Conservation (phyloP, 1,284 basidiomycete genomes). For the Melampsora larici-populina region DNA sequence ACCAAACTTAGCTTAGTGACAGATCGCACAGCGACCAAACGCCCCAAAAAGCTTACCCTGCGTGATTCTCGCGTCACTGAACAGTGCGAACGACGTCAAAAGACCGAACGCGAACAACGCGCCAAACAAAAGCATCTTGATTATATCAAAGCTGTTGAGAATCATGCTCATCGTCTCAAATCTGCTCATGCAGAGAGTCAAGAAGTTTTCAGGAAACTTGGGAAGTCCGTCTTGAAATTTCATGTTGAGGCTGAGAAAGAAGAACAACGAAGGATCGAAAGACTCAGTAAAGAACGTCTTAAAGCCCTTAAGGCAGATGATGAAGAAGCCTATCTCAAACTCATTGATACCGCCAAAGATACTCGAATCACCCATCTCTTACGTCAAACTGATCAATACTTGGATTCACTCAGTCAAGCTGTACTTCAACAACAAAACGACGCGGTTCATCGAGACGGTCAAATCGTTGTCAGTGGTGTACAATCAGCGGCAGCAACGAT, state of each 20-base stretch:
- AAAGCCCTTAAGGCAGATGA: conserved; percentile 97
- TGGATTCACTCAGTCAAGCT: conserved; percentile 90
- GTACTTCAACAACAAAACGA: conserved; percentile 92
- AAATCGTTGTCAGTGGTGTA: conserved; percentile 26
- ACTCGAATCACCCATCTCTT: conserved; percentile 96
- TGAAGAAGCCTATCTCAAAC: conserved; percentile 98
- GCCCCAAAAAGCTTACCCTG: conserved; percentile 78
- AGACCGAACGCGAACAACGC: conserved; percentile 82
- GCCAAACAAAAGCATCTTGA: conserved; percentile 96
- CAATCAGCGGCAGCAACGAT: conserved; percentile 42
- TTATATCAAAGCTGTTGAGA: conserved; percentile 81
- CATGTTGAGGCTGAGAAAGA: conserved; percentile 57
- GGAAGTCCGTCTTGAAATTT: conserved; percentile 56
- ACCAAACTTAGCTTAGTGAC: conserved; percentile 72
- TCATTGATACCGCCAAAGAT: conserved; percentile 98
- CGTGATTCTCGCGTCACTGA: conserved; percentile 89
- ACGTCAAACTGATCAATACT: conserved; percentile 88
- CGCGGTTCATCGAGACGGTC: conserved; percentile 58
- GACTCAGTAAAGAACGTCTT: conserved; percentile 95
- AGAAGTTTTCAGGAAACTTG: conserved; percentile 47
- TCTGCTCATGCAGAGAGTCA: conserved; percentile 60
- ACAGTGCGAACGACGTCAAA: conserved; percentile 83
- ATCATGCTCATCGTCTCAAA: conserved; percentile 74
- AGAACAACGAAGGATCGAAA: conserved; percentile 70
- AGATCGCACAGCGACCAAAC: conserved; percentile 86